A percentile compares a stretch with the other conserved stretches of the same genome.
Conservation (phyloP, 176 grass and related monocot species). For the Carex myosuroides region DNA sequence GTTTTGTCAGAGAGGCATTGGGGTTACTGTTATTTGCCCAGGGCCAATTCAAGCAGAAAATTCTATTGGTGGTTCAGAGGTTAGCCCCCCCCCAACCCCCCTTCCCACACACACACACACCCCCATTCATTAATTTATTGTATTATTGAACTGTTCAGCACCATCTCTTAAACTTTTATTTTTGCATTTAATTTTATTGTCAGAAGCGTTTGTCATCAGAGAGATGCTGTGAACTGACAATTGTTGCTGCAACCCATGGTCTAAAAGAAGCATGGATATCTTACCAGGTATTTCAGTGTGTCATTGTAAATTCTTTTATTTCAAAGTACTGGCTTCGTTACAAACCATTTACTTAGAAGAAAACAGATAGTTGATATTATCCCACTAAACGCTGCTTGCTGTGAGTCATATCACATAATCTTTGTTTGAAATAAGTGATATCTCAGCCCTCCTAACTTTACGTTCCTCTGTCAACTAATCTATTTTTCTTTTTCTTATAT, state of each 20-base stretch:
- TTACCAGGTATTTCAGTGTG: constrained; percentile 59
- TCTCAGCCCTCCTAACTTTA: not conserved
- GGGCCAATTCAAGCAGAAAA: constrained; percentile 75
- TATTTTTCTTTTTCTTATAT: not conserved
- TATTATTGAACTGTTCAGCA: not conserved
- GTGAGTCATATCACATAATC: not conserved
- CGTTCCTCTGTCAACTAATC: not conserved
- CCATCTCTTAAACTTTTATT: constrained; percentile 2
- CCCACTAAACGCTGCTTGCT: not conserved
- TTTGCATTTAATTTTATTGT: not conserved
- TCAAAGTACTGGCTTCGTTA: not conserved
- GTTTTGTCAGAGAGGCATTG: constrained; percentile 86
- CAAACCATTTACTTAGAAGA: not conserved
- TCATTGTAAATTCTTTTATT: constrained; percentile 6
- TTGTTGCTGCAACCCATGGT: constrained; percentile 88
- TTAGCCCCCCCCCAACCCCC: constrained; percentile 15
- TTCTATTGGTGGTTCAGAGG: constrained; percentile 51
- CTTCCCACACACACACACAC: not conserved
- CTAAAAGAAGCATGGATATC: constrained; percentile 98
- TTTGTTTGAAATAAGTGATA: not conserved
- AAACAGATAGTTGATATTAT: not conserved
- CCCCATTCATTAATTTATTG: not conserved
- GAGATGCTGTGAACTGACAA: constrained; percentile 86
- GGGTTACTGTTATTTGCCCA: constrained; percentile 85
- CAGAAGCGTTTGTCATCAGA: constrained; percentile 73